phyloP scores from a whole-genome alignment of 2,329 filamentous ascomycete genomes.

The Pseudogymnoascus sp. region DNA sequence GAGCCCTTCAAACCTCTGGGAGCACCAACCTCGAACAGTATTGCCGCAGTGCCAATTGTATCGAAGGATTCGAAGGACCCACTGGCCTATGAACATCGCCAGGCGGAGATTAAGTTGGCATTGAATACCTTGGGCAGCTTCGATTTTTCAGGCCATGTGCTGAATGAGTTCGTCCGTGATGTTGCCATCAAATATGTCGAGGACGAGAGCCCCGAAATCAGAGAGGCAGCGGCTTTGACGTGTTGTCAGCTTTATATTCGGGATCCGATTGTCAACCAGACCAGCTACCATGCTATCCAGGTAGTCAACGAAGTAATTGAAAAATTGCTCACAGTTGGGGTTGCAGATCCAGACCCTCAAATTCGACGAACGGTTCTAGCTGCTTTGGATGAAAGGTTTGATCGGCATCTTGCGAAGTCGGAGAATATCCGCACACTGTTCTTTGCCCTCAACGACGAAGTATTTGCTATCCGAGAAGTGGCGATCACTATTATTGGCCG shows the following conservation, averaged over 20 bases:
- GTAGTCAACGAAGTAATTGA: slow-evolving; percentile 98
- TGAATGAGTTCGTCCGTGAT: slow-evolving; percentile 98
- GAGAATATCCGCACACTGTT: slow-evolving; percentile 96
- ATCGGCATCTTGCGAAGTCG: slow-evolving; percentile 91
- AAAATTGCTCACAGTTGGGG: slow-evolving; percentile 86
- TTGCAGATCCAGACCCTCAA: slow-evolving; percentile 81
- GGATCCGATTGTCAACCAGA: slow-evolving; percentile 96
- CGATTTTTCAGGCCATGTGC: slow-evolving; percentile 82
- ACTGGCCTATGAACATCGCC: slow-evolving; percentile 68
- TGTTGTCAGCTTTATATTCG: slow-evolving; percentile 96
- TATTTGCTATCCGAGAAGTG: slow-evolving; percentile 86
- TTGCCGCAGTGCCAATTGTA: slow-evolving; percentile 72
- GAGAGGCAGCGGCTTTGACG: slow-evolving; percentile 88
- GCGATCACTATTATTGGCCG: slow-evolving; percentile 95
- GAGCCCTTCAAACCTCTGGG: slow-evolving; percentile 88
- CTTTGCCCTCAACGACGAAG: slow-evolving; percentile 89
- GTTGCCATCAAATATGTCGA: slow-evolving; percentile 98
- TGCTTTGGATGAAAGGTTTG: slow-evolving; percentile 87
- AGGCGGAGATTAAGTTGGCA: slow-evolving; percentile 84
- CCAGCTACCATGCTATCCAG: slow-evolving; percentile 90
- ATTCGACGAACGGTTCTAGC: slow-evolving; percentile 84
- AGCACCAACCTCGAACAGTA: slow-evolving; percentile 74
- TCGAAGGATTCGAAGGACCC: slow-evolving; percentile 81
- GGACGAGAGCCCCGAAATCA: slow-evolving; percentile 86
- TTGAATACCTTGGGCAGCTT: slow-evolving; percentile 96